A percentile compares a stretch with the other conserved stretches of the same genome.
Conservation (phyloP, 1,284 basidiomycete species). For the Jaminaea rosea region DNA sequence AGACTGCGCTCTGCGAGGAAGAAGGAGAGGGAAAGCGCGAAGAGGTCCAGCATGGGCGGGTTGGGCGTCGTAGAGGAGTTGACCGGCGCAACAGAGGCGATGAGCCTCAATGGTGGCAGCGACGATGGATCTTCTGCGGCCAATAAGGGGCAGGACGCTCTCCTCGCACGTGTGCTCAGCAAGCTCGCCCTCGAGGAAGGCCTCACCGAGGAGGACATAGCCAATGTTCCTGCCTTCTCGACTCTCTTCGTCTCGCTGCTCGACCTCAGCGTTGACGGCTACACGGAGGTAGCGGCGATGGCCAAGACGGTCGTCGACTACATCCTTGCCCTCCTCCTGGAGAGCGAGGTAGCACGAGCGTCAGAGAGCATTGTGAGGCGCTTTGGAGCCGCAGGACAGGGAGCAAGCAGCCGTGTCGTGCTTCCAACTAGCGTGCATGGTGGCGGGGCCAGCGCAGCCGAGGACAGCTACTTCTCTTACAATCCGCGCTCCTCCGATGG, state of each 20-base stretch:
- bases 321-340: constrained; percentile 75
- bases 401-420: constrained; percentile 17
- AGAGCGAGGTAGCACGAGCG: constrained; percentile 71
- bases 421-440: constrained; percentile 29
- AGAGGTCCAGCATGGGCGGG: constrained; percentile 2
- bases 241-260: constrained; percentile 82
- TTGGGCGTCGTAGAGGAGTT: constrained; percentile 54
- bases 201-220: constrained; percentile 69
- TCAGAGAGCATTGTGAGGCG: constrained; percentile 47
- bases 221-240: constrained; percentile 74
- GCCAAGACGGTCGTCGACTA: constrained; percentile 89
- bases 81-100: background rate
- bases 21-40: background rate
- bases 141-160: constrained; percentile 52
- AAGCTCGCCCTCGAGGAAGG: constrained; percentile 56
- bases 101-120: background rate
- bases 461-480: constrained; percentile 50
- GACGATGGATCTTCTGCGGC: background rate
- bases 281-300: constrained; percentile 80
- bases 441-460: constrained; percentile 22
- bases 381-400: constrained; percentile 50
- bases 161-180: constrained; percentile 62
- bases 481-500: constrained; percentile 45
- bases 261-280: constrained; percentile 85
- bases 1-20: constrained; percentile 6